Evolutionary conservation across 306 rosid species (phyloP), one percentile per base, ranked within the genome.

Genomic region (Trifolium pratense): DNA sequence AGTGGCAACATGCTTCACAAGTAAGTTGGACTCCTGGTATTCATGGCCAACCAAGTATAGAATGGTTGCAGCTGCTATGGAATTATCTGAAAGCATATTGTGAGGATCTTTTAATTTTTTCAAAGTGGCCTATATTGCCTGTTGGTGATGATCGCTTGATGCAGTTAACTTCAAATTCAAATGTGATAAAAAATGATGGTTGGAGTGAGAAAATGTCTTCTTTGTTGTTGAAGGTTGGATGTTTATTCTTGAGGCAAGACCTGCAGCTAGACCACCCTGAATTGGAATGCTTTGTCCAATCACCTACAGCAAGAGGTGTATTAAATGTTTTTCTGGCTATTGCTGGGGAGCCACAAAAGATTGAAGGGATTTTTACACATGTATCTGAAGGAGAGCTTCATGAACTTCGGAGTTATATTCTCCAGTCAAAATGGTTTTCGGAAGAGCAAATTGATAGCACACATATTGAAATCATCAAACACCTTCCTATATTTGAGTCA

Each of bases 171-270:
- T 85, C 85, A 65, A 89, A 91, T 80, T 89, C 89, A 10, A 83
- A 83, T 56, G 97, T 93, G 76, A 90, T 93, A 71, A 89, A 80
- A 85, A 89, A 88, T 87, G 94, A 88, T 53, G 98, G 97, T 34
- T 93, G 98, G 98, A 93, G 91, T 85, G 98, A 93, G 86, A 93
- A 93, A 79, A 89, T 93, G 94, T 81, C 84, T 80, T 84, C 97
- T 80, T 81, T 93, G 80, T 75, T 93, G 89, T 84, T 69, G 77
- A 93, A 89, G 86, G 90, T 88, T 71, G 97, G 98, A 73, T 91
- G 94, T 34, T 79, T 85, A 71, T 89, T 93, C 77, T 79, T 91
- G 89, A 93, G 91, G 78, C 80, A 71, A 55, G 94, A 89, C 77
- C 60, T 93, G 82, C 83, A 83, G 64, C 51, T 93, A 73, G 97